phyloP scores from a whole-genome alignment of 441 rosid genomes.

The Adansonia madagascariensis region DNA sequence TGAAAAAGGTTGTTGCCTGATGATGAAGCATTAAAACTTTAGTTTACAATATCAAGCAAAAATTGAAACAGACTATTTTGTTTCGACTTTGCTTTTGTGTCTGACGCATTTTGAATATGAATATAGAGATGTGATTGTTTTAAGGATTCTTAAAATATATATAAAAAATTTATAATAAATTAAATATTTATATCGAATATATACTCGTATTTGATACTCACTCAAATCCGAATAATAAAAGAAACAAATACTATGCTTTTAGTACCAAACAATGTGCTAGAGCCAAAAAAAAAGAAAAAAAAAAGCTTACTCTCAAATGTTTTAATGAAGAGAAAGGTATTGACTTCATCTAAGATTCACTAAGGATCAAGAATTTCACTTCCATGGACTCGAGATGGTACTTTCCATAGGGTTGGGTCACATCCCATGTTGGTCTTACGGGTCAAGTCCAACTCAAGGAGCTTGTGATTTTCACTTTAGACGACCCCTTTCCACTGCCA shows the following conservation, averaged over 20 bases:
- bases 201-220: too few relatives aligned
- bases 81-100: too few relatives aligned
- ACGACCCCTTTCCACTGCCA: neutral
- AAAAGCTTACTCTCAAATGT: neutral
- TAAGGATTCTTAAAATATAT: too few relatives aligned
- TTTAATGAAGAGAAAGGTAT: neutral
- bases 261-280: neutral
- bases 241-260: neutral
- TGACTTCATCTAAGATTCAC: neutral
- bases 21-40: conserved; percentile 14
- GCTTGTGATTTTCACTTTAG: neutral
- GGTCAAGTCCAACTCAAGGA: neutral
- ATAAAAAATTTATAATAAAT: too few relatives aligned
- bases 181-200: too few relatives aligned
- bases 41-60: neutral
- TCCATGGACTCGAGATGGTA: neutral
- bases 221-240: too few relatives aligned
- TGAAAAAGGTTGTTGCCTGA: neutral
- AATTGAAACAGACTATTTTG: neutral
- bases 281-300: neutral
- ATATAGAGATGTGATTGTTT: too few relatives aligned
- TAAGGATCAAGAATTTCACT: neutral
- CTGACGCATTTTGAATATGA: too few relatives aligned
- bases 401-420: neutral
- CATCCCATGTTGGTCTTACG: conserved; percentile 9